phyloP scores from a whole-genome alignment of 2,329 filamentous ascomycete genomes.

The Bipolaris sorokiniana region DNA sequence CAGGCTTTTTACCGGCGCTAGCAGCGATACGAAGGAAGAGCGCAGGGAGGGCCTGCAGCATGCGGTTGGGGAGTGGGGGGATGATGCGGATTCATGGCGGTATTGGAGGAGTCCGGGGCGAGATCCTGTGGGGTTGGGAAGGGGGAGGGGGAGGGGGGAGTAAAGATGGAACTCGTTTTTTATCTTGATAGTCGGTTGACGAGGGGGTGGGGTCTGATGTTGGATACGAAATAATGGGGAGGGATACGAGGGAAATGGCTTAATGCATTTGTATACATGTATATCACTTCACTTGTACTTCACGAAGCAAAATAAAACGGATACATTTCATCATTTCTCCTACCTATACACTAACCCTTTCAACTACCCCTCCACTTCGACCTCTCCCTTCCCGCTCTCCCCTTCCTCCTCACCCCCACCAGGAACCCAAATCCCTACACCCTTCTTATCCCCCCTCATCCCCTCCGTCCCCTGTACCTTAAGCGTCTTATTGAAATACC shows the following conservation, averaged over 20 bases:
- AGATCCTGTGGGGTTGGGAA: constrained; percentile 22
- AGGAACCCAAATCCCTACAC: constrained; percentile 51
- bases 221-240: too few species aligned
- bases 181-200: too few species aligned
- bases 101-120: constrained; percentile 22
- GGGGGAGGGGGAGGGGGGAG: background rate
- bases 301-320: too few species aligned
- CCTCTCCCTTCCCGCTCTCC: too few species aligned
- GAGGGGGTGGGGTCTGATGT: too few species aligned
- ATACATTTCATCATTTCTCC: background rate
- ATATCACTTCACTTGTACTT: too few species aligned
- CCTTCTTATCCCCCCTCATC: constrained; percentile 63
- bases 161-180: too few species aligned
- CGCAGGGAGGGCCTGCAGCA: too few species aligned
- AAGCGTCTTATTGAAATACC: constrained; percentile 91
- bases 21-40: background rate
- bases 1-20: constrained; percentile 4
- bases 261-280: background rate
- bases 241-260: too few species aligned
- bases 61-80: background rate
- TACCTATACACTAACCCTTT: background rate
- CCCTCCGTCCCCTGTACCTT: constrained; percentile 80
- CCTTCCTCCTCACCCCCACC: constrained; percentile 11
- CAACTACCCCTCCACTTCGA: background rate
- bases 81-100: background rate